These are phyloP conservation scores for Rhodotorula sp. DNA, from an alignment of 1,284 basidiomycete genomes.

Conservation along the genomic window DNA sequence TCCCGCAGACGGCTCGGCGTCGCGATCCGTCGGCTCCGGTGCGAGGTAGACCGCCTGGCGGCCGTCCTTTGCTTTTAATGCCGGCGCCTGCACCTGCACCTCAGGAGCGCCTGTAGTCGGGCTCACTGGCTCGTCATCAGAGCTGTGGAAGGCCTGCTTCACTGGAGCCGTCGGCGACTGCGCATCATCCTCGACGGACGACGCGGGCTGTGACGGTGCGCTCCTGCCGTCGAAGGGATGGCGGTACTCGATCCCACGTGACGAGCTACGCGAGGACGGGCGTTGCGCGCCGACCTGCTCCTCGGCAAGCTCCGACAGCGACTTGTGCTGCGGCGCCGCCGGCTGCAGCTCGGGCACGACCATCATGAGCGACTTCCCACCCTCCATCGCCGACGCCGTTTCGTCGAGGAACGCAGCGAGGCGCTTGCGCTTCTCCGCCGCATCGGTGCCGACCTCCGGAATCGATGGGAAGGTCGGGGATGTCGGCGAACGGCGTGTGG, in stretches of 20 bases:
- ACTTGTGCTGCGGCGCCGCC: conserved; percentile 13
- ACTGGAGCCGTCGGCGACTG: not conserved
- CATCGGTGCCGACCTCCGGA: conserved; percentile 4
- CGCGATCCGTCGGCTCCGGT: not conserved
- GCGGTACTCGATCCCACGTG: conserved; percentile 1
- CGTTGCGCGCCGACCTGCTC: not conserved
- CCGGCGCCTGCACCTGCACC: not conserved
- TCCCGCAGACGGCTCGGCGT: conserved; percentile 19
- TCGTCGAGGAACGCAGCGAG: conserved; percentile 36
- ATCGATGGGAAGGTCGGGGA: conserved; percentile 16
- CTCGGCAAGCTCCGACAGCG: conserved; percentile 22
- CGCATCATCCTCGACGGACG: not conserved
- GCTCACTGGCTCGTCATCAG: not conserved
- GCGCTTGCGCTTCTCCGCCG: conserved; percentile 26
- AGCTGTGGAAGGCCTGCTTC: not conserved
- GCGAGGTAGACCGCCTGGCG: too few species aligned
- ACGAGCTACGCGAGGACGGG: not conserved
- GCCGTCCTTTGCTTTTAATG: too few species aligned
- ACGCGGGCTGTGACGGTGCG: not conserved
- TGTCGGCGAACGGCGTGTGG: not conserved
- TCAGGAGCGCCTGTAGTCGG: not conserved
- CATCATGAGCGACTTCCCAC: conserved; percentile 41
- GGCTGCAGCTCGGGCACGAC: conserved; percentile 31
- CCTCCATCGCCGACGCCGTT: conserved; percentile 42
- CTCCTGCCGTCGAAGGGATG: not conserved